phyloP scores from a whole-genome alignment of 2,329 filamentous ascomycete genomes.

The Metarhizium album region DNA sequence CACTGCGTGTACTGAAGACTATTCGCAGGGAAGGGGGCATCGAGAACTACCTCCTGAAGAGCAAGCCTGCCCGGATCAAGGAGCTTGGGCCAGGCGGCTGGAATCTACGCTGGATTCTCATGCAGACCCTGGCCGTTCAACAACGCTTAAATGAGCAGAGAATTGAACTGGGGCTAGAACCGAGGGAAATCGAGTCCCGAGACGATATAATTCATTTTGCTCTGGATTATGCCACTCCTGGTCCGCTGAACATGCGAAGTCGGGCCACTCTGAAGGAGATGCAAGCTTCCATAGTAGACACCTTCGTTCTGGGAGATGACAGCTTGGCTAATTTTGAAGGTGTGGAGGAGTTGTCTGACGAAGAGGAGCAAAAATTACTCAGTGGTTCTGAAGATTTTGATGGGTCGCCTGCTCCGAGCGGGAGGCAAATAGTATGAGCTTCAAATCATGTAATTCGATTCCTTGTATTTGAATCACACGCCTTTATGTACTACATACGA shows the following conservation, averaged over 20 bases:
- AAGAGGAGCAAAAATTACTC: conserved; percentile 23
- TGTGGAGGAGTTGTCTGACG: conserved; percentile 28
- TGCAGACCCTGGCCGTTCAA: conserved; percentile 62
- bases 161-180: conserved; percentile 48
- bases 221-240: conserved; percentile 31
- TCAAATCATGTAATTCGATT: background rate
- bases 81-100: conserved; percentile 86
- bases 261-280: conserved; percentile 27
- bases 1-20: conserved; percentile 56
- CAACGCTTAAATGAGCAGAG: conserved; percentile 57
- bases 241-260: conserved; percentile 25
- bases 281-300: conserved; percentile 28
- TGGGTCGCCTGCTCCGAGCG: conserved; percentile 7
- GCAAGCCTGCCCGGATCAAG: conserved; percentile 65
- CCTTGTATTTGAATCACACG: background rate
- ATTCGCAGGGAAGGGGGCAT: conserved; percentile 82
- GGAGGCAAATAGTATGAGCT: conserved; percentile 2
- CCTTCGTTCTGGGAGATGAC: conserved; percentile 36
- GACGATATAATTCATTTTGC: conserved; percentile 29
- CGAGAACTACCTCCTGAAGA: conserved; percentile 81
- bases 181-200: conserved; percentile 23
- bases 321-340: conserved; percentile 26
- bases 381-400: conserved; percentile 21
- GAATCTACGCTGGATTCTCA: conserved; percentile 79
- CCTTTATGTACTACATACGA: background rate